A percentile compares a stretch with the other conserved stretches of the same genome.
Evolutionary conservation across 2,329 filamentous ascomycete species (phyloP).

Genomic region (Lachnellula arida): DNA sequence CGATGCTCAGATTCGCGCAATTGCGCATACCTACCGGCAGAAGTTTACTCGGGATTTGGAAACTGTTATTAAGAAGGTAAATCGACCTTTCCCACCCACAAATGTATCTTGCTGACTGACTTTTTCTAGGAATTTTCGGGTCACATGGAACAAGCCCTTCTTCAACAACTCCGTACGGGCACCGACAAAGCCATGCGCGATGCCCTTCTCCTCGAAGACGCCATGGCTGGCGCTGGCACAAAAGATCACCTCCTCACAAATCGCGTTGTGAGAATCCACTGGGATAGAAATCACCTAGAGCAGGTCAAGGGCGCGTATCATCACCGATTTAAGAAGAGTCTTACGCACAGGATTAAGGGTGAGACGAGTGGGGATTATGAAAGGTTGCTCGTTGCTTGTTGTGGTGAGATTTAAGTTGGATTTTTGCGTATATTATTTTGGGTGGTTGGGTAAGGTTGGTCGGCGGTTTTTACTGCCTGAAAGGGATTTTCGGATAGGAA

Average conservation of each 20-base stretch:
- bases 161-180: constrained; percentile 73
- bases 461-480: no score
- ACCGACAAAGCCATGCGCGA: constrained; percentile 80
- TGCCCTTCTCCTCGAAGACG: constrained; percentile 73
- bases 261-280: constrained; percentile 76
- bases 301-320: constrained; percentile 76
- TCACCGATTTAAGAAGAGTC: constrained; percentile 61
- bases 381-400: constrained; percentile 64
- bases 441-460: no score
- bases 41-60: constrained; percentile 69
- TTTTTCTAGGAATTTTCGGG: constrained; percentile 68
- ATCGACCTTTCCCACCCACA: neutral
- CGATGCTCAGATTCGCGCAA: constrained; percentile 78
- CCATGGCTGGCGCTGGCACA: constrained; percentile 83
- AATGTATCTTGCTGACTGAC: constrained; percentile 11
- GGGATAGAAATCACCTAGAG: constrained; percentile 70
- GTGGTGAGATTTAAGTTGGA: constrained; percentile 32
- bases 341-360: constrained; percentile 66
- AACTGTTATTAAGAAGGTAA: constrained; percentile 65
- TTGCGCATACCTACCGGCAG: constrained; percentile 68
- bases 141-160: constrained; percentile 82
- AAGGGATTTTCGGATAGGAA: no score
- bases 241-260: constrained; percentile 76
- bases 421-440: neutral
- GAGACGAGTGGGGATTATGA: constrained; percentile 87